These are phyloP conservation scores for Aspergillus viridinutans DNA, from an alignment of 2,329 filamentous ascomycete species.

Conservation along the genomic window DNA sequence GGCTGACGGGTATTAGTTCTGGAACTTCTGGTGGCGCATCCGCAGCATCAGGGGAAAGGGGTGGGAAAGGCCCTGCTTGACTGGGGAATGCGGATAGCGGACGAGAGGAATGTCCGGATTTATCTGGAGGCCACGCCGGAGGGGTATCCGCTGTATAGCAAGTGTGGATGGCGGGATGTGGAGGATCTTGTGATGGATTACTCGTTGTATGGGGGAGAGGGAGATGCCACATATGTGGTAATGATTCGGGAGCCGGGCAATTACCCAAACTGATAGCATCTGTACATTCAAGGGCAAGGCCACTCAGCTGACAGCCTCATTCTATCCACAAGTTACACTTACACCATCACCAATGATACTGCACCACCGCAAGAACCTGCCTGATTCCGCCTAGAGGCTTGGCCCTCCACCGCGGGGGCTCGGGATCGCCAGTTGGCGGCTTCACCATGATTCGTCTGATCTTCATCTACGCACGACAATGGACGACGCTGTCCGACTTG, in stretches of 20 bases:
- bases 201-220: conserved; percentile 21
- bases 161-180: conserved; percentile 45
- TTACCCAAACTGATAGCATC: neutral
- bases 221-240: conserved; percentile 17
- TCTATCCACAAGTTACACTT: too few relatives aligned
- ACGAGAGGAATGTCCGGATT: conserved; percentile 40
- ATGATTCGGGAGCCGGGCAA: conserved; percentile 21
- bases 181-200: conserved; percentile 37
- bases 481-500: neutral
- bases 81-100: conserved; percentile 48
- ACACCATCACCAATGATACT: too few relatives aligned
- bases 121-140: conserved; percentile 51
- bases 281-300: too few relatives aligned
- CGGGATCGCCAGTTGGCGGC: neutral
- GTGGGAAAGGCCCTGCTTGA: conserved; percentile 42
- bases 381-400: conserved; percentile 2
- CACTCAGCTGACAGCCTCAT: too few relatives aligned
- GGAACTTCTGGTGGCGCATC: conserved; percentile 45
- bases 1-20: too few relatives aligned
- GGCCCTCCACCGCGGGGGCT: neutral
- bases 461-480: neutral
- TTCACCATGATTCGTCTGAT: neutral
- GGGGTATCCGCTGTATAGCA: conserved; percentile 47
- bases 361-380: conserved; percentile 3
- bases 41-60: conserved; percentile 45